Base-by-base conservation (phyloP, 2,329 filamentous ascomycete species). In the Alternaria atra region DNA sequence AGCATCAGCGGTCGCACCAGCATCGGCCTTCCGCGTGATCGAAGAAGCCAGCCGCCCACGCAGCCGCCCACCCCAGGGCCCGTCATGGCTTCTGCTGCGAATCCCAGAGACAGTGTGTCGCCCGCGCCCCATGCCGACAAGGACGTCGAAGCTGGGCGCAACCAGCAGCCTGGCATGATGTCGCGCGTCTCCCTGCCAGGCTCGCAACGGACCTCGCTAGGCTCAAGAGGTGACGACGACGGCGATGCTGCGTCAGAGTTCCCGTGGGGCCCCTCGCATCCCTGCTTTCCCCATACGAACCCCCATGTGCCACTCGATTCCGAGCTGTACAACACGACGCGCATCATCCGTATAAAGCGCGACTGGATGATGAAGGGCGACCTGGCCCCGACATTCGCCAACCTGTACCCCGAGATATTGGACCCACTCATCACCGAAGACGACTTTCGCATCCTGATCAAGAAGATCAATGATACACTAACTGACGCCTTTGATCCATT, bases 321-420 rank as follows among this genome's bases (percentile, higher is more conserved):
- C 7, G 84, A 87, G 13, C 88, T 96, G 66, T 92, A 92, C 73
- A 80, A 85, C 46, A 88, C 85, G 6, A 99, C 95, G 2, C 90
- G 94, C 58, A 91, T 99, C 66, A 97, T 99, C 72, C 90, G 95
- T 15, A 90, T 99, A 64, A 89, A 90, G 59, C 87, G 95, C 42
- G 95, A 99, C 79, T 99, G 94, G 91, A 90, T 98, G 80, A 80
- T 94, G 30, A 87, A 90, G 62, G 95, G 94, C 35, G 95, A 99
- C 78, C 82, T 97, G 29, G 94, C 94, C 1, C 95, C 95, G 0
- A 93, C 94, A 0, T 98, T 96, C 76, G 95, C 92, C 15, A 97
- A 98, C 72, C 84, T 97, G 3, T 99, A 99, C 73, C 95, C 95
- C 0, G 95, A 99, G 76, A 97, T 99, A 59, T 84, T 99, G 7